Evolutionary conservation across 257 asterid species (phyloP), one percentile per base, ranked within the genome.

Genomic region (Fraxinus excelsior): DNA sequence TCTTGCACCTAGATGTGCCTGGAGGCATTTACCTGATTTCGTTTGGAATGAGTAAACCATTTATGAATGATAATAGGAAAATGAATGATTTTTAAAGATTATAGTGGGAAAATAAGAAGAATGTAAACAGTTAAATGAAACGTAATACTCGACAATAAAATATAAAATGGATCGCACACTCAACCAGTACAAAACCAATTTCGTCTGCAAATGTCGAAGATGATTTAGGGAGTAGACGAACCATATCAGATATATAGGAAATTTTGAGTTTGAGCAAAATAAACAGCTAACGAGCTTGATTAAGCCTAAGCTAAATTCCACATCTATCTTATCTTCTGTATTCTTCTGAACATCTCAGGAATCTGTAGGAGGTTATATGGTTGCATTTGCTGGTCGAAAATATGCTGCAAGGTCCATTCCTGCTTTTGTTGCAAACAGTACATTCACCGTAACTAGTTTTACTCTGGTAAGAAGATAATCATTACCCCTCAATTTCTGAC

Each of bases 331-430:
- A 62, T 62, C 19, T 25, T 2, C 31, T 9, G 4, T 62, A 62
- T 25, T 56, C 11, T 62, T 62, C 9, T 62, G 31, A 23, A 62
- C 18, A 7, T 73, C 18, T 68, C 84, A 96, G 99, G 99, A 90
- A 72, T 67, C 87, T 25, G 84, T 80, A 46, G 99, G 99, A 77
- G 99, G 98, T 72, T 93, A 91, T 76, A 96, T 96, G 99, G 99
- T 91, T 70, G 99, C 98, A 79, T 93, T 96, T 85, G 96, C 99
- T 78, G 99, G 99, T 71, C 83, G 95, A 74, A 93, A 80, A 83
- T 88, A 91, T 71, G 98, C 99, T 79, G 98, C 98, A 35, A 88
- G 97, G 84, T 96, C 99, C 73, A 71, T 76, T 74, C 95, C 96
- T 67, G 91, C 98, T 75, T 94, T 94, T 71, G 95, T 90, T 78